Evolutionary conservation across 495 filamentous ascomycete genomes (phyloP), one percentile per base, ranked within the genome.

Genomic region (Xeromyces bisporus): DNA sequence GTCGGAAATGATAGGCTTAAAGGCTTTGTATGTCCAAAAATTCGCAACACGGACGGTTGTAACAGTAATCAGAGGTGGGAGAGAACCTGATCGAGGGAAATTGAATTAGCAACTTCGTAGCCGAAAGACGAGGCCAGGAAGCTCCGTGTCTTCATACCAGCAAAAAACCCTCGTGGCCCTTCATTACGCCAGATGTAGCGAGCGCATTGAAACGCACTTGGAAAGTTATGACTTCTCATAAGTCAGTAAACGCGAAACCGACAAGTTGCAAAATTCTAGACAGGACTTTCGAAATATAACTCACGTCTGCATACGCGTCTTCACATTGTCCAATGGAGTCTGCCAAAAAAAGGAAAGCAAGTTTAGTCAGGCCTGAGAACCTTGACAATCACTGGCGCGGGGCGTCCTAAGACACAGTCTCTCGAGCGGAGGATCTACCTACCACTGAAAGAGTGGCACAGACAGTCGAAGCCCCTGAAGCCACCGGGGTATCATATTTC

Each of bases 1-100:
- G 6, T 50, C 48, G 23, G 80, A 74, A 42, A 86, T 77, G 7
- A 58, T 53, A 50, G 82, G 72, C 55, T 93, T 93, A 23, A 80
- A 76, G 23, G 66, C 67, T 51, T 84, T 81, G 58, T 94, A 94
- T 33, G 87, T 77, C 20, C 82, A 86, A 48, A 94, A 93, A n/a
- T 81, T 89, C 30, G 92, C 67, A 12, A 87, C 89, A 21, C 86
- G 74, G 33, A 93, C 85, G 29, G 82, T 66, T 6, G 86, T 93
- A 29, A 94, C 79, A 59, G 80, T 89, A 12, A 71, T 71, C 47
- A 94, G 63, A 18, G 86, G 86, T 29, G 82, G 79, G 21, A 76
- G 67, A 38, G 75, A 72, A 42, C 80, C 80, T 86, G 40, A 21
- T 9, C 5, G n/a, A n/a, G n/a, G n/a, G 28, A 25, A 23, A n/a